Evolutionary conservation across 176 grass and related monocot genomes (phyloP).

Genomic region (Carex littledalei): DNA sequence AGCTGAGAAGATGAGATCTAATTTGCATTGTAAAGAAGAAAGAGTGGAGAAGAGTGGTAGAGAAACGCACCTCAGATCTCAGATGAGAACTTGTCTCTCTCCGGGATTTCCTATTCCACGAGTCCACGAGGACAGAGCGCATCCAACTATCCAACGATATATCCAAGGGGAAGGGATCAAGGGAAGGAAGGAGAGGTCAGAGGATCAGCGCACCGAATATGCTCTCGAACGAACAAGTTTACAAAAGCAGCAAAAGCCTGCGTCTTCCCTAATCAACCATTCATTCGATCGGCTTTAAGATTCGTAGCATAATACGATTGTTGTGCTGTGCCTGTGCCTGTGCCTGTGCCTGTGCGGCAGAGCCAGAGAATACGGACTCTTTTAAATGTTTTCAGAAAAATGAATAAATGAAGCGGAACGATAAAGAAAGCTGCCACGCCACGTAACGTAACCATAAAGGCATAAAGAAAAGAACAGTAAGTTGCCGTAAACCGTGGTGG

Average conservation of each 20-base stretch:
- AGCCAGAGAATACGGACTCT: no score
- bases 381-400: no score
- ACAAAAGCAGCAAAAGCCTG: neutral
- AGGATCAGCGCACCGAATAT: constrained; percentile 71
- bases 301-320: no score
- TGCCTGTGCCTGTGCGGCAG: no score
- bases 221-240: constrained; percentile 17
- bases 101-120: neutral
- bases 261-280: no score
- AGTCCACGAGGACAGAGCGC: neutral
- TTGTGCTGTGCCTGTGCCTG: no score
- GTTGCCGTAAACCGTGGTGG: neutral
- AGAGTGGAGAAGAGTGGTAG: neutral
- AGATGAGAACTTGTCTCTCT: constrained; percentile 23
- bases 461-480: neutral
- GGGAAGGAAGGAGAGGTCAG: neutral
- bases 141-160: neutral
- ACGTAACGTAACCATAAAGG: neutral
- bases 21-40: neutral
- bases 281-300: no score
- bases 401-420: no score
- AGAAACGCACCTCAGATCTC: constrained; percentile 12
- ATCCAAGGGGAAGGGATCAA: neutral
- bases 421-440: neutral
- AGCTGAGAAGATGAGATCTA: neutral